These are phyloP conservation scores for Nigrospora oryzae DNA, from an alignment of 2,329 filamentous ascomycete genomes.

Conservation along the genomic window DNA sequence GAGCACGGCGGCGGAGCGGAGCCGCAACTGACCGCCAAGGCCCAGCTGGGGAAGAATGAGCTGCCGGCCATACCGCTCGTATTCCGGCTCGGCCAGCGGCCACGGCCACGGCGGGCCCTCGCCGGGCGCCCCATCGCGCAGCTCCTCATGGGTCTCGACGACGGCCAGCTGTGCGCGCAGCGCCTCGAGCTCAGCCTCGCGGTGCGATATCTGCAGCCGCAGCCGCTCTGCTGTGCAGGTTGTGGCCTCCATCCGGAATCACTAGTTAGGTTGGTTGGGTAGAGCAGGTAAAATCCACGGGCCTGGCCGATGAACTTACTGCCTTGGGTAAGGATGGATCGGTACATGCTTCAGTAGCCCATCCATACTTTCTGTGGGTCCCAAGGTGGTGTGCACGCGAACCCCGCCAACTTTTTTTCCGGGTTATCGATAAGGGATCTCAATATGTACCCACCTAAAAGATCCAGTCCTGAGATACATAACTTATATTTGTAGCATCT, in stretches of 20 bases:
- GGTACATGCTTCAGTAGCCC: no score
- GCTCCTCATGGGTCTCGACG: slow-evolving; percentile 22
- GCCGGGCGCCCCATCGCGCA: background rate
- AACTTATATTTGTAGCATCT: no score
- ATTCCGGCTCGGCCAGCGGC: slow-evolving; percentile 66
- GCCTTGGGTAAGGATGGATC: no score
- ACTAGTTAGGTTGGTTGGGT: no score
- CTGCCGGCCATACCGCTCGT: slow-evolving; percentile 81
- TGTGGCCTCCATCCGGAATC: slow-evolving; percentile 23
- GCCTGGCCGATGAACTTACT: no score
- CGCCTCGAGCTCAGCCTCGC: slow-evolving; percentile 37
- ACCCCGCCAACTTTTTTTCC: no score
- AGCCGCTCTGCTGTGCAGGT: slow-evolving; percentile 16
- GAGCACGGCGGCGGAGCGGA: slow-evolving; percentile 64
- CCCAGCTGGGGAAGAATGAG: slow-evolving; percentile 82
- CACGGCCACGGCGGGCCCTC: slow-evolving; percentile 37
- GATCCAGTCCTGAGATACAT: no score
- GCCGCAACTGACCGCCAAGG: slow-evolving; percentile 65
- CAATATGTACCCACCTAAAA: no score
- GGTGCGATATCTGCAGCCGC: slow-evolving; percentile 34
- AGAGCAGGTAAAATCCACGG: no score
- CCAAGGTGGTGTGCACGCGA: no score
- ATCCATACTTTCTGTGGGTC: no score
- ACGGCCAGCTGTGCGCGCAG: slow-evolving; percentile 35
- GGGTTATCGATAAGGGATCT: no score